These are phyloP conservation scores for Colletotrichum theobromicola DNA, from an alignment of 2,329 filamentous ascomycete species.

Conservation along the genomic window DNA sequence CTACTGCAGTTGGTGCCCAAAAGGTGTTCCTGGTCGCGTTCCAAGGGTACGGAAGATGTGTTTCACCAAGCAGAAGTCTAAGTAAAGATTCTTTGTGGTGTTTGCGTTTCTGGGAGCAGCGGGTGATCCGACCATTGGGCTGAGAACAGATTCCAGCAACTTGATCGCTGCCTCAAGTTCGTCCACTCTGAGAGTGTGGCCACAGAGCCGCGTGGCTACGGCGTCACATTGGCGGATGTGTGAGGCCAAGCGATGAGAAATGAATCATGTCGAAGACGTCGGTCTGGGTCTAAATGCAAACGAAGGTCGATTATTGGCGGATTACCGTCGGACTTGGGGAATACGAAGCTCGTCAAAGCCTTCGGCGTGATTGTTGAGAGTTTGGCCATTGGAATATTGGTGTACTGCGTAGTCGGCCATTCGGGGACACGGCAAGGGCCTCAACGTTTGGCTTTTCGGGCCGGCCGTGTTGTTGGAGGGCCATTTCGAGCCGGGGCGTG, in stretches of 20 bases:
- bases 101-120: not conserved
- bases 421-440: not conserved
- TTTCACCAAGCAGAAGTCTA: slow-evolving; percentile 1
- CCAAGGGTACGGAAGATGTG: not conserved
- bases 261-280: not conserved
- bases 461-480: not conserved
- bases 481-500: not conserved
- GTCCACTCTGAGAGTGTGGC: not conserved
- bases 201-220: not conserved
- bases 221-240: not conserved
- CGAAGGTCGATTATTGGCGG: not conserved
- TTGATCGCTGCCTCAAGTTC: not conserved
- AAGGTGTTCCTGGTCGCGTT: not conserved
- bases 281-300: not conserved
- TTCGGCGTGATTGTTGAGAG: not conserved
- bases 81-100: not conserved
- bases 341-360: not conserved
- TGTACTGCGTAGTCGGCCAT: too few species aligned
- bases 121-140: not conserved
- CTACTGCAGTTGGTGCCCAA: not conserved
- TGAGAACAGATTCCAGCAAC: not conserved
- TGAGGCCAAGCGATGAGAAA: not conserved
- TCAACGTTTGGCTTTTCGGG: not conserved
- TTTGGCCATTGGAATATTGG: not conserved
- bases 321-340: not conserved